phyloP scores from a whole-genome alignment of 2,329 filamentous ascomycete genomes.

The Zymoseptoria crescenta region DNA sequence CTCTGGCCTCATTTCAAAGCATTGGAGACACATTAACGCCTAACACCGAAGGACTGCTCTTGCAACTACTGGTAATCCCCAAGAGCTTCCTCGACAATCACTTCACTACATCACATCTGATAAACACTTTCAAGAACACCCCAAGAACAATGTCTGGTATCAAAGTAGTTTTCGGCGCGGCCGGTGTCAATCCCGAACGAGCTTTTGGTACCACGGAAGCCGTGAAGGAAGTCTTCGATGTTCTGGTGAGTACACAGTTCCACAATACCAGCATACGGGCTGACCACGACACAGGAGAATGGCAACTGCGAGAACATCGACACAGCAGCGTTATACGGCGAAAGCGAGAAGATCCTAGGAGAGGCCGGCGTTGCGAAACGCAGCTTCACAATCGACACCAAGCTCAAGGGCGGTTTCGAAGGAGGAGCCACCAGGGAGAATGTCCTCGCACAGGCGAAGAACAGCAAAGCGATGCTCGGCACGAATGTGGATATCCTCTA shows the following conservation, averaged over 20 bases:
- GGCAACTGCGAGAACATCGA: slow-evolving; percentile 32
- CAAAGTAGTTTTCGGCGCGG: slow-evolving; percentile 33
- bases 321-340: slow-evolving; percentile 36
- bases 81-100: background rate
- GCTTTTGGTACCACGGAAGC: slow-evolving; percentile 14
- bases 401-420: slow-evolving; percentile 34
- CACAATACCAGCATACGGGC: background rate
- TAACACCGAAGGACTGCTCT: background rate
- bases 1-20: background rate
- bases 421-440: slow-evolving; percentile 30
- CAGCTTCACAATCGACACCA: slow-evolving; percentile 41
- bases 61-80: background rate
- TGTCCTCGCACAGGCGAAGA: slow-evolving; percentile 29
- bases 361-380: slow-evolving; percentile 31
- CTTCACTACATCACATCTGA: background rate
- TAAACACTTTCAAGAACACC: background rate
- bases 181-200: slow-evolving; percentile 15
- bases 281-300: slow-evolving; percentile 16
- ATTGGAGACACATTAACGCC: background rate
- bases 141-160: slow-evolving; percentile 19
- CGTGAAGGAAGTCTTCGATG: slow-evolving; percentile 23
- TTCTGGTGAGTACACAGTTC: slow-evolving; percentile 11
- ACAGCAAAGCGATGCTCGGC: slow-evolving; percentile 26
- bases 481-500: slow-evolving; percentile 25
- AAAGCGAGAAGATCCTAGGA: slow-evolving; percentile 38